These are phyloP conservation scores for Aristolochia contorta DNA, from an alignment of 164 flowering plant species.

Conservation along the genomic window DNA sequence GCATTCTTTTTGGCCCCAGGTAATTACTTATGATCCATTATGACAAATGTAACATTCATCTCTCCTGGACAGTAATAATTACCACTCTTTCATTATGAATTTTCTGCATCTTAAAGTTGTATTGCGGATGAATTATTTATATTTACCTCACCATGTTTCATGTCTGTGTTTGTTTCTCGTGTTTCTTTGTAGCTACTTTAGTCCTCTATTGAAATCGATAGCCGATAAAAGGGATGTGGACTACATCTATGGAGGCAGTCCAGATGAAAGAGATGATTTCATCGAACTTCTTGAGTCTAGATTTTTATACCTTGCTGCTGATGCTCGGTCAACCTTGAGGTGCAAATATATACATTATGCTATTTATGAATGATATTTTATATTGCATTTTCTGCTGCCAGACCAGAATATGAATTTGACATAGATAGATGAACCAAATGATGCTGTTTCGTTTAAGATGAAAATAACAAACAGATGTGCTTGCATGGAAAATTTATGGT, in stretches of 20 bases:
- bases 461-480: too few relatives aligned
- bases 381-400: not conserved
- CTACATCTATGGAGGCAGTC: conserved; percentile 49
- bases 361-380: not conserved
- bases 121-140: not conserved
- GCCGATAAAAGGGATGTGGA: conserved; percentile 32
- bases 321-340: conserved; percentile 89
- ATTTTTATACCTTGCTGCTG: conserved; percentile 89
- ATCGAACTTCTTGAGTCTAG: conserved; percentile 59
- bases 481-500: too few relatives aligned
- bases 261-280: conserved; percentile 56
- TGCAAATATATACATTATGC: conserved; percentile 8
- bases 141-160: not conserved
- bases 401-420: too few relatives aligned
- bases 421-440: too few relatives aligned
- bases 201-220: conserved; percentile 79
- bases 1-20: conserved; percentile 87
- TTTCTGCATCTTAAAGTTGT: not conserved
- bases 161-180: not conserved
- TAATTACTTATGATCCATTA: conserved; percentile 6
- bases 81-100: not conserved
- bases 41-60: not conserved
- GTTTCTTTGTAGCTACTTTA: conserved; percentile 59
- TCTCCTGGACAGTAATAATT: too few relatives aligned
- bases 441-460: too few relatives aligned